Evolutionary conservation across 2,329 filamentous ascomycete species (phyloP).

Genomic region (Hypoxylon sp.): DNA sequence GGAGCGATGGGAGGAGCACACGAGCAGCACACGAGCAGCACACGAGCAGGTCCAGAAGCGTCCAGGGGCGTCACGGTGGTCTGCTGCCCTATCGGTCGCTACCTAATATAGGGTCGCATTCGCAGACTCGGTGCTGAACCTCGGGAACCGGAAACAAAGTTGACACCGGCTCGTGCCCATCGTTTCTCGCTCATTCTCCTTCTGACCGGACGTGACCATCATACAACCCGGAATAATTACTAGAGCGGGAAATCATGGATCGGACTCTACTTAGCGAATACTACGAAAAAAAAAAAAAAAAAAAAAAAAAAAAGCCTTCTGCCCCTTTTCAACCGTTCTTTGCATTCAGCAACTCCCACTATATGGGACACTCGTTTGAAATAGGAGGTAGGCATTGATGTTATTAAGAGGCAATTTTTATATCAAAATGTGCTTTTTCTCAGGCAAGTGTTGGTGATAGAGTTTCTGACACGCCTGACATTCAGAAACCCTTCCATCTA

Average conservation of each 20-base stretch:
- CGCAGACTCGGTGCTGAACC: conserved; percentile 3
- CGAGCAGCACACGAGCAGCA: too few species aligned
- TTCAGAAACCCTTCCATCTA: too few species aligned
- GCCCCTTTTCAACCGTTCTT: too few species aligned
- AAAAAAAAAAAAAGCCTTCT: too few species aligned
- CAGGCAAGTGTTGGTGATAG: neutral
- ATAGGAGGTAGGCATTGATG: too few species aligned
- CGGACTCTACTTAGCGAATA: too few species aligned
- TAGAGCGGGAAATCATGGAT: too few species aligned
- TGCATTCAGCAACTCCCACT: too few species aligned
- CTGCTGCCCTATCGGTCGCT: neutral
- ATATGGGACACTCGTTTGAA: too few species aligned
- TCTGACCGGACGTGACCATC: conserved; percentile 18
- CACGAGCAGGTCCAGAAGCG: neutral
- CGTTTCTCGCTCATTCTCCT: conserved; percentile 15
- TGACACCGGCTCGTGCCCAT: conserved; percentile 4
- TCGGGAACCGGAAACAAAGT: conserved; percentile 4
- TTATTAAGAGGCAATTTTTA: neutral
- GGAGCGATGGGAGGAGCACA: neutral
- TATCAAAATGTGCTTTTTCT: neutral
- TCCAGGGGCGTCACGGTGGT: neutral
- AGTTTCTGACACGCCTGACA: neutral
- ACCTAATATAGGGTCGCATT: neutral
- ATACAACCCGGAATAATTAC: neutral
- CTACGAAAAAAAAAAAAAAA: too few species aligned